A percentile compares a stretch with the other conserved stretches of the same genome.
Conservation (phyloP, 2,329 filamentous ascomycete genomes). For the Clonostachys byssicola region DNA sequence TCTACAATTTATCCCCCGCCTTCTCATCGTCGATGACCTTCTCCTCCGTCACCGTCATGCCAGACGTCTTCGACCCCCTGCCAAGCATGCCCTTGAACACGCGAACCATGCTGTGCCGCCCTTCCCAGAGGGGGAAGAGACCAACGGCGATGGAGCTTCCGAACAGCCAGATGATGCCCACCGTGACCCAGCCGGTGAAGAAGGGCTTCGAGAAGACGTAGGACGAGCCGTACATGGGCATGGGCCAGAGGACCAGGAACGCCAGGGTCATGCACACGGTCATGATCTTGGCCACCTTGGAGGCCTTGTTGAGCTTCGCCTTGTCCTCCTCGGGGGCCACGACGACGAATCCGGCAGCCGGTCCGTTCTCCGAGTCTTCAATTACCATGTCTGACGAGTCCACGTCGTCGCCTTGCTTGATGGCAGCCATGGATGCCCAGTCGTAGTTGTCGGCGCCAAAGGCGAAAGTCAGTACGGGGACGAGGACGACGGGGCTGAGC, state of each 20-base stretch:
- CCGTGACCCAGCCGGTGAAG: constrained; percentile 70
- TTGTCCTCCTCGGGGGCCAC: constrained; percentile 29
- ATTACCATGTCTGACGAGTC: constrained; percentile 57
- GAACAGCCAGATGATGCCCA: constrained; percentile 71
- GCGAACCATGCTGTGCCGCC: constrained; percentile 33
- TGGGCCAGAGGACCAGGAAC: constrained; percentile 81
- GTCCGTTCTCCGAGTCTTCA: constrained; percentile 12
- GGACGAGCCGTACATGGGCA: constrained; percentile 80
- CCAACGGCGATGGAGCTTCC: constrained; percentile 66
- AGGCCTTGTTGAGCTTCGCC: constrained; percentile 46
- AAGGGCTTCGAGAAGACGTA: constrained; percentile 62
- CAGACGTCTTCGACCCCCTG: not conserved
- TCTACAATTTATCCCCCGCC: too few species aligned
- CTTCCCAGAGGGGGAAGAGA: constrained; percentile 78
- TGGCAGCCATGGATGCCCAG: constrained; percentile 77
- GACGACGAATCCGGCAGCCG: constrained; percentile 22
- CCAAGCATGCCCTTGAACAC: not conserved
- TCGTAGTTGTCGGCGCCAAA: constrained; percentile 68
- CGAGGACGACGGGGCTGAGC: constrained; percentile 69
- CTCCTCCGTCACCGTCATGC: too few species aligned
- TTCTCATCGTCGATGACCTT: too few species aligned
- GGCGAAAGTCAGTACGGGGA: constrained; percentile 69
- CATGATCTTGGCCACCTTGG: constrained; percentile 36
- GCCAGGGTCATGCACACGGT: constrained; percentile 49
- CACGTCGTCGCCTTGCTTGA: constrained; percentile 74